These are phyloP conservation scores for Solanum appendiculatum DNA, from an alignment of 257 asterid species.

Conservation along the genomic window DNA sequence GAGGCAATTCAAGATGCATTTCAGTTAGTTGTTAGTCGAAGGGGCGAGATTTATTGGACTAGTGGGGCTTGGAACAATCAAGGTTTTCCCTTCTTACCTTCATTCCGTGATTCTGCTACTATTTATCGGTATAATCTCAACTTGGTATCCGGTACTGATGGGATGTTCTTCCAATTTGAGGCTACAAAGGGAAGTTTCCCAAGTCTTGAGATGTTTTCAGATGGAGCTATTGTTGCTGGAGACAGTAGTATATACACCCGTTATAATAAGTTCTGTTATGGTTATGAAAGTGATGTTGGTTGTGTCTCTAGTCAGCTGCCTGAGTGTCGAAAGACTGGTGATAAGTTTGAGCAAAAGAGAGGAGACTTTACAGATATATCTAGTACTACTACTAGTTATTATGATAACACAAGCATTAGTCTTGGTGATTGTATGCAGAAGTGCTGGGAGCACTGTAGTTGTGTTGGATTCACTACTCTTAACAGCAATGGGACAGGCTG, in stretches of 20 bases:
- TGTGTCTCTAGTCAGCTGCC: constrained; percentile 11
- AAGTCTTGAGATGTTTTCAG: not conserved
- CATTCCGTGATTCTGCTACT: not conserved
- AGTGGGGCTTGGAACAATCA: not conserved
- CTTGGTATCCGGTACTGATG: not conserved
- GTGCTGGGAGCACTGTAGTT: not conserved
- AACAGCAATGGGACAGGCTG: not conserved
- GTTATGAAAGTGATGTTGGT: constrained; percentile 4
- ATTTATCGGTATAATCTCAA: not conserved
- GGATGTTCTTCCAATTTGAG: not conserved
- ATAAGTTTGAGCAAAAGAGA: not conserved
- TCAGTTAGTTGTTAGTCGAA: not conserved
- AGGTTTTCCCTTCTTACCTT: not conserved
- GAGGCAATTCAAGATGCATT: not conserved
- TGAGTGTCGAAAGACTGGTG: not conserved
- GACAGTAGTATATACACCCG: not conserved
- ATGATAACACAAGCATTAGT: not conserved
- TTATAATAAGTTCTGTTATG: not conserved
- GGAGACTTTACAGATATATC: not conserved
- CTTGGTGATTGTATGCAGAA: not conserved
- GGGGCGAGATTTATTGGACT: not conserved
- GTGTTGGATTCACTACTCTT: not conserved
- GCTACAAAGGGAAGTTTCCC: not conserved
- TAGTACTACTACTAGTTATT: not conserved
- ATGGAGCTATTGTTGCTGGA: not conserved